Evolutionary conservation across 495 filamentous ascomycete species (phyloP).

Genomic region (Daldinia caldariorum): DNA sequence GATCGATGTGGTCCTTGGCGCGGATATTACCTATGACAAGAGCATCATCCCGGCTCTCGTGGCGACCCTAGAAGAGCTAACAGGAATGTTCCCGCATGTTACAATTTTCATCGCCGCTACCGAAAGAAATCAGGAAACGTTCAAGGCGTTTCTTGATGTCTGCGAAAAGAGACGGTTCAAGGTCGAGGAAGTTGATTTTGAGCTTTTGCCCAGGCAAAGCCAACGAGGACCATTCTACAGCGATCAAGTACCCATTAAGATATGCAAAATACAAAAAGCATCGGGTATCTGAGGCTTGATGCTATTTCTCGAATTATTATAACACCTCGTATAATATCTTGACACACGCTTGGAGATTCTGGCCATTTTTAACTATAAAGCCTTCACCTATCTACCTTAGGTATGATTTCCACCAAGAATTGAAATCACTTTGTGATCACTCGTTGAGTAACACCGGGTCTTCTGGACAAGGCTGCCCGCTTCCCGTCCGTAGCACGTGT

Average conservation of each 20-base stretch:
- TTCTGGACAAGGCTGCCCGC: slow-evolving; percentile 29
- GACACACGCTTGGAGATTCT: not conserved
- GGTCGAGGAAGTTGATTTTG: slow-evolving; percentile 50
- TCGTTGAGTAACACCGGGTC: slow-evolving; percentile 11
- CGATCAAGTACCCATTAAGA: slow-evolving; percentile 54
- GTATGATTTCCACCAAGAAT: not conserved
- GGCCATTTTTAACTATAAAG: not conserved
- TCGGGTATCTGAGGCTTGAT: not conserved
- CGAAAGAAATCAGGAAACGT: slow-evolving; percentile 58
- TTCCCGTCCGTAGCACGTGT: slow-evolving; percentile 36
- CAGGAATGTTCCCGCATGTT: slow-evolving; percentile 48
- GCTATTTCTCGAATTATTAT: too few relatives aligned
- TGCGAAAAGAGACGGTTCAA: slow-evolving; percentile 49
- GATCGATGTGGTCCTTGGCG: slow-evolving; percentile 60
- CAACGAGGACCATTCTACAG: slow-evolving; percentile 63
- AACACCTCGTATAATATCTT: too few relatives aligned
- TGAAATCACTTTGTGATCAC: not conserved
- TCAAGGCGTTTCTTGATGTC: slow-evolving; percentile 52
- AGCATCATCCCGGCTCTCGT: slow-evolving; percentile 57
- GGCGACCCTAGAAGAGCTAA: slow-evolving; percentile 56
- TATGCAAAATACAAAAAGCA: slow-evolving; percentile 49
- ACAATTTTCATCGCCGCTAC: slow-evolving; percentile 59
- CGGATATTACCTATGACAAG: slow-evolving; percentile 63
- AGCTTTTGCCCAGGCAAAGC: slow-evolving; percentile 45
- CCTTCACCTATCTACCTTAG: not conserved